A percentile compares a stretch with the other conserved stretches of the same genome.
Evolutionary conservation across 2,329 filamentous ascomycete genomes (phyloP).

Genomic region (Ceratocystiopsis brevicomis): DNA sequence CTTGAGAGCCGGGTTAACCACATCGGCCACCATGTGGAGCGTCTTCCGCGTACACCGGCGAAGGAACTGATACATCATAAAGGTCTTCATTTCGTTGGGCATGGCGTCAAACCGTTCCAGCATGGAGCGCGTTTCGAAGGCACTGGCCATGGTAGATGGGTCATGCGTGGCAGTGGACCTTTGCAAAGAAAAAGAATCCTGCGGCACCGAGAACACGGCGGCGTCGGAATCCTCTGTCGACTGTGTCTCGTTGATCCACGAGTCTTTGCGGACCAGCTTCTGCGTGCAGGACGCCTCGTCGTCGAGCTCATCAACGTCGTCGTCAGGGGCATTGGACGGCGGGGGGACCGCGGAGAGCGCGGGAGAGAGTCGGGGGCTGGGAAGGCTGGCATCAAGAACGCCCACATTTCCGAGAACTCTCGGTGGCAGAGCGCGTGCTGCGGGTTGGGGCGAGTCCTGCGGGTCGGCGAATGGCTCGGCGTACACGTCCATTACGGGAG

Average conservation of each 20-base stretch:
- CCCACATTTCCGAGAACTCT: conserved; percentile 48
- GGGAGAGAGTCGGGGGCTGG: conserved; percentile 85
- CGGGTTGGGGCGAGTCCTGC: conserved; percentile 29
- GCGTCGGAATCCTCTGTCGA: conserved; percentile 16
- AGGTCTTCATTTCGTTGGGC: conserved; percentile 79
- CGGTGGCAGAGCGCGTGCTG: conserved; percentile 25
- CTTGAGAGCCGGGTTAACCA: conserved; percentile 85
- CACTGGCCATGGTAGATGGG: conserved; percentile 1
- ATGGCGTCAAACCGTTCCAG: conserved; percentile 81
- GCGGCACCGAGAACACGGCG: conserved; percentile 1
- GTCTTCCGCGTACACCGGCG: conserved; percentile 75
- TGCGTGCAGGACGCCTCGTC: conserved; percentile 8
- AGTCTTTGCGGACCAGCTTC: neutral
- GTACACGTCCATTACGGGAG: conserved; percentile 57
- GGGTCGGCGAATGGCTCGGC: conserved; percentile 37
- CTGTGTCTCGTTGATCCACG: conserved; percentile 23
- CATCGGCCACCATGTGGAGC: conserved; percentile 70
- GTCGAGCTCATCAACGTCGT: conserved; percentile 25
- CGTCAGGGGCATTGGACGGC: conserved; percentile 22
- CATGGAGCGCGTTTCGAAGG: conserved; percentile 71
- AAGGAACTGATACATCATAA: conserved; percentile 91
- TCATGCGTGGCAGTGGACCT: too few species aligned
- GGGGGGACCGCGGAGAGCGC: conserved; percentile 56
- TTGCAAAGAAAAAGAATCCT: neutral
- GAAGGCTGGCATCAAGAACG: conserved; percentile 76